phyloP scores from a whole-genome alignment of 116 monocot species.

The Zostera marina region DNA sequence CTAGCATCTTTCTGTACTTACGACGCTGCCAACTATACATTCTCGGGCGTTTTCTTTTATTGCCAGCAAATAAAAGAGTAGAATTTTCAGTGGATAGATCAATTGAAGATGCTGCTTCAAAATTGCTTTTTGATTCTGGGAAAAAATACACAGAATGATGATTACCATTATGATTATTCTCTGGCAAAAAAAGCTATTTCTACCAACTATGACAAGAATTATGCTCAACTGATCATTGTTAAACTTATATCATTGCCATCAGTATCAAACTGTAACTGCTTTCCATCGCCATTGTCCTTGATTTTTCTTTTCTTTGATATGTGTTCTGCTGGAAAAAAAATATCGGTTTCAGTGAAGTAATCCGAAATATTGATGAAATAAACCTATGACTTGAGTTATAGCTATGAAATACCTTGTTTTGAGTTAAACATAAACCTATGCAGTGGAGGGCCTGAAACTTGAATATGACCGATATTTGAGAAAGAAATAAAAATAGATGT shows the following conservation, averaged over 20 bases:
- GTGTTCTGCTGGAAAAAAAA: not conserved
- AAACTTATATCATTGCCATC: not conserved
- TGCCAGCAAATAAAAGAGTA: not conserved
- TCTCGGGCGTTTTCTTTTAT: constrained; percentile 18
- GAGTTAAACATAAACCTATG: constrained; percentile 7
- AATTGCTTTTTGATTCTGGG: not conserved
- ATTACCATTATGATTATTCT: not conserved
- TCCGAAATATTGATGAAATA: not conserved
- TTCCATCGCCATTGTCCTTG: not conserved
- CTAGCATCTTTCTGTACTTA: constrained; percentile 8
- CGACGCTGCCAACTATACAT: constrained; percentile 37
- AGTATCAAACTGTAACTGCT: not conserved
- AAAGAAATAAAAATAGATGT: constrained; percentile 42
- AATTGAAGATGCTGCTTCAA: not conserved
- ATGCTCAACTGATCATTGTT: not conserved
- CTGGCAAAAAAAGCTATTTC: too few species aligned
- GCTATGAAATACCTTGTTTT: not conserved
- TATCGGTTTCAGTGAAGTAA: not conserved
- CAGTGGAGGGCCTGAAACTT: constrained; percentile 31
- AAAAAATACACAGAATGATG: not conserved
- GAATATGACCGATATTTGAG: constrained; percentile 19
- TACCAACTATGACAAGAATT: too few species aligned
- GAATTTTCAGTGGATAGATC: not conserved
- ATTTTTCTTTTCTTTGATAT: not conserved
- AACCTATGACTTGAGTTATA: not conserved